Conservation (phyloP, 2,329 filamentous ascomycete genomes). For the Colletotrichum kahawae region DNA sequence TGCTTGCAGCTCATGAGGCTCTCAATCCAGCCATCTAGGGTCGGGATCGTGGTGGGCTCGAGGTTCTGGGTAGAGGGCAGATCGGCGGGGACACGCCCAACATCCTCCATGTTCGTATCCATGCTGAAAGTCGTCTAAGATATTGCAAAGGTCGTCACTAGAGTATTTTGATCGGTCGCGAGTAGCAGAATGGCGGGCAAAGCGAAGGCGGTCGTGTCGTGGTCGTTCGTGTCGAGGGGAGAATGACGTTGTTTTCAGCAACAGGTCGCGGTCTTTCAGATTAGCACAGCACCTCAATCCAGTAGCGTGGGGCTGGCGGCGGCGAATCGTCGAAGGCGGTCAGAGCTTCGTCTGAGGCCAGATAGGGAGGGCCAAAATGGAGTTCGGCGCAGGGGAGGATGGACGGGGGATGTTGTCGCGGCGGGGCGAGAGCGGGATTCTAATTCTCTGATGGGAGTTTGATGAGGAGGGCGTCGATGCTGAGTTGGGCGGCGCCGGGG, state of each 20-base stretch:
- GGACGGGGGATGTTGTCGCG: background rate
- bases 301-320: conserved; percentile 21
- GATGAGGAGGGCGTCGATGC: conserved; percentile 12
- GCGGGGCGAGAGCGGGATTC: conserved; percentile 11
- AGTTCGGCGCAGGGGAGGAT: background rate
- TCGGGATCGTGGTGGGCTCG: conserved; percentile 89
- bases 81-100: conserved; percentile 82
- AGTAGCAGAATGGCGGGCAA: conserved; percentile 15
- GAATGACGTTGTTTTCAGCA: conserved; percentile 22
- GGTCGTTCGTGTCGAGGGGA: conserved; percentile 7
- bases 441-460: conserved; percentile 2
- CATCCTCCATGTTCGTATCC: conserved; percentile 99
- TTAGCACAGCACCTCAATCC: conserved; percentile 21
- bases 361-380: background rate
- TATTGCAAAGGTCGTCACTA: background rate
- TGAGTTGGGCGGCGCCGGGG: conserved; percentile 10
- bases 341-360: conserved; percentile 21
- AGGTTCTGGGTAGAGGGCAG: conserved; percentile 69
- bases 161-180: conserved; percentile 12
- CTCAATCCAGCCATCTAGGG: conserved; percentile 98
- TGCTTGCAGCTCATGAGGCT: conserved; percentile 99
- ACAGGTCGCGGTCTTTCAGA: conserved; percentile 14
- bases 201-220: conserved; percentile 15
- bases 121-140: conserved; percentile 49
- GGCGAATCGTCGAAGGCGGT: conserved; percentile 21